These are phyloP conservation scores for Neophaeococcomyces mojaviensis DNA, from an alignment of 2,329 filamentous ascomycete genomes.

Conservation along the genomic window DNA sequence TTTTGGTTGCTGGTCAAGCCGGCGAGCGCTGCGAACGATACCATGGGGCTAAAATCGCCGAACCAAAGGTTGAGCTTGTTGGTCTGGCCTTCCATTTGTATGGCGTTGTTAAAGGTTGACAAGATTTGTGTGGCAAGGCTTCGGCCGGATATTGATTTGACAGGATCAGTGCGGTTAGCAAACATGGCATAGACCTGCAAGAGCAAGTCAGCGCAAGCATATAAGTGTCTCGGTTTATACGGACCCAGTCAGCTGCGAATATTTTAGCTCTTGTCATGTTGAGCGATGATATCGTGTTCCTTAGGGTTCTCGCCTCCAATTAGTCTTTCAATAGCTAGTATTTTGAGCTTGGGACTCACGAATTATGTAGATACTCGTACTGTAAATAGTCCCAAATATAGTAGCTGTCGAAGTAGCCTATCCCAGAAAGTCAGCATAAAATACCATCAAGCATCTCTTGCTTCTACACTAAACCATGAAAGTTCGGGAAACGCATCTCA, in stretches of 20 bases:
- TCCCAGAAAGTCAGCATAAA: constrained; percentile 23
- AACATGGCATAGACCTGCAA: constrained; percentile 6
- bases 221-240: constrained; percentile 20
- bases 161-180: constrained; percentile 15
- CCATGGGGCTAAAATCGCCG: constrained; percentile 42
- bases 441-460: no score
- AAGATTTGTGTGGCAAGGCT: constrained; percentile 35
- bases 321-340: constrained; percentile 12
- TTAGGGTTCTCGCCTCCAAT: not conserved
- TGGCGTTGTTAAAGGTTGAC: constrained; percentile 32
- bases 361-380: constrained; percentile 48
- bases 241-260: constrained; percentile 44
- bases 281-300: constrained; percentile 18
- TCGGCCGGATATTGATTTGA: constrained; percentile 36
- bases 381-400: constrained; percentile 50
- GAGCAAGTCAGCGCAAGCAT: not conserved
- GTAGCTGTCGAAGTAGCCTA: constrained; percentile 45
- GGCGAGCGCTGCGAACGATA: constrained; percentile 43
- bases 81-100: constrained; percentile 29
- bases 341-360: constrained; percentile 32
- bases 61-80: constrained; percentile 44
- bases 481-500: no score
- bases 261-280: constrained; percentile 19
- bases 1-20: constrained; percentile 32
- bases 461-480: no score